Evolutionary conservation across 306 rosid genomes (phyloP), one percentile per base, ranked within the genome.

Genomic region (Chamaecrista fasciculata): DNA sequence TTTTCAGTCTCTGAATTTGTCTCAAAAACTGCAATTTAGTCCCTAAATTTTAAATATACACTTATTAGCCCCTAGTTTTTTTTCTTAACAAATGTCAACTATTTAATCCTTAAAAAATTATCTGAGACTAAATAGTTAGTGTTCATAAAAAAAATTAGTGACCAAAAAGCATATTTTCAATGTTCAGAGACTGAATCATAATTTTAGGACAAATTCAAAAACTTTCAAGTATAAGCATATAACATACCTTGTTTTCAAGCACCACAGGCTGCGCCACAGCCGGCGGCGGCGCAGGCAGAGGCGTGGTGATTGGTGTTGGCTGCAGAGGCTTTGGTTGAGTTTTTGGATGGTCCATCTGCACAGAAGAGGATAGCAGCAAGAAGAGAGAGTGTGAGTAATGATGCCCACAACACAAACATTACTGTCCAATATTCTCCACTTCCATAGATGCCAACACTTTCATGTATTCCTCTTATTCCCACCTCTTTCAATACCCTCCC

Each of bases 281-380:
- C 87, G 4, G 73, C 80, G 0, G 73, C 15, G 1, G 64, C 26
- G 69, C 95, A 84, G 4, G 79, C 66, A 0, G 96, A 26, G 5
- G 81, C 73, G 12, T 80, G 59, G 5, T 70, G 73, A 36, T 73
- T 63, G 4, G 72, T 73, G 40, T 73, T 63, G 4, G 72, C 28
- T 2, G 78, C 28, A 4, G 93, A 69, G 72, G 64, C 58, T 66
- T 71, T 87, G 29, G 24, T 39, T 4, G 79, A n/a, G 33, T 72
- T 76, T 40, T 80, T 84, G 59, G 96, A 26, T 2, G 76, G 73
- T 42, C 90, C 87, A 57, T 86, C 96, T 52, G 95, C 81, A 66
- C 96, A 89, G 64, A 80, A 73, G 79, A 92, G 82, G 51, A 78
- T 43, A 3, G 84, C 83, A 1, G 86, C 62, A 57, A 92, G 48